Base-by-base conservation (phyloP, 2,329 filamentous ascomycete genomes). In the Epichloe baconii region DNA sequence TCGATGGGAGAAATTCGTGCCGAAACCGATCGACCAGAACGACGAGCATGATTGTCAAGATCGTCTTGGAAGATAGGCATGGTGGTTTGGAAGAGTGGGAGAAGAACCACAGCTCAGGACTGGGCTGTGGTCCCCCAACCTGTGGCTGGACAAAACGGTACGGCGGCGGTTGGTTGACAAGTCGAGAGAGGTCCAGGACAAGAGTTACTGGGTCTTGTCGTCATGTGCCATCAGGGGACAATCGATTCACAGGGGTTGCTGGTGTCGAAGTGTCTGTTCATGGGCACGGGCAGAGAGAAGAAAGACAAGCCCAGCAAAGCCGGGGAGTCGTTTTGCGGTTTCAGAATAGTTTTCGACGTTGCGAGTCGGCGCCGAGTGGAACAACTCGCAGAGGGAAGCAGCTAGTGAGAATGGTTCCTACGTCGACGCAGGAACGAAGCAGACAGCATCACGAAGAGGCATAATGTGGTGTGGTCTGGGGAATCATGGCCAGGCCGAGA, bases 41-140 rank as follows among this genome's bases (percentile, higher is more conserved):
- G 55, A 42, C 55, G 53, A 53, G 62, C 62, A 56, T 66, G 66
- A 47, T 26, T 37, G 40, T 71, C 69, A 59, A 74, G 60, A 58
- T 77, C 71, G 61, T 75, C 70, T 57, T 77, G 75, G 59, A 78
- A 80, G 62, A 79, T 79, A 56, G 78, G 78, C 79, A 82, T 82
- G 55, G 55, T 51, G 54, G 40, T 49, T 45, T 47, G 51, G 60
- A 55, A 57, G 23, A 41, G 47, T 56, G 31, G 31, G 14, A 49
- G 51, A 56, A 59, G 62, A 62, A 64, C 63, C 65, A 64, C 67
- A 67, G 62, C 65, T 55, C 54, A 54, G 41, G 40, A 36, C 21
- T 37, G 37, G 42, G 59, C 61, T 60, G 59, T 56, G 58, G 55
- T 41, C 58, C 52, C 51, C 47, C 53, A 48, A 31, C 43, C 41